phyloP scores from a whole-genome alignment of 805 yeast genomes.

The Torulaspora delbrueckii region DNA sequence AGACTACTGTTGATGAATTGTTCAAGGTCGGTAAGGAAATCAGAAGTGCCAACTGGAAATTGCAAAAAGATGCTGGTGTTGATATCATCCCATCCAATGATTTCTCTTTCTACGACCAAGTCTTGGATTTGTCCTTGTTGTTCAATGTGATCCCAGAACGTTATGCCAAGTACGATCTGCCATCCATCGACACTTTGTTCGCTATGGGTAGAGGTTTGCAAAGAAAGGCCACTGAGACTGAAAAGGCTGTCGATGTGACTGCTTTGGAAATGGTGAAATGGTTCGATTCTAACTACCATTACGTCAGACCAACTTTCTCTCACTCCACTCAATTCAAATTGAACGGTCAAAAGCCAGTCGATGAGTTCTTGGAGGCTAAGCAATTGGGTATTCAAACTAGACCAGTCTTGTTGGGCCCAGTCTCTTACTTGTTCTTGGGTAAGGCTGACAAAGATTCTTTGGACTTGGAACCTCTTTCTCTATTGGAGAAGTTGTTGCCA shows the following conservation, averaged over 20 bases:
- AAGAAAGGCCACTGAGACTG: constrained; percentile 84
- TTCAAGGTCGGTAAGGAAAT: constrained; percentile 90
- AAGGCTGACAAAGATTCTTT: constrained; percentile 97
- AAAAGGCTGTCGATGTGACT: constrained; percentile 93
- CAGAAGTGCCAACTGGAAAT: constrained; percentile 95
- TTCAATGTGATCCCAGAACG: constrained; percentile 97
- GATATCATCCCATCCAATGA: constrained; percentile 96
- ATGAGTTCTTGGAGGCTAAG: constrained; percentile 97
- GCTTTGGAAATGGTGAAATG: constrained; percentile 99
- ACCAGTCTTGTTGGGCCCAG: constrained; percentile 96
- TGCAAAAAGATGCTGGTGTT: constrained; percentile 95
- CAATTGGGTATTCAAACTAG: constrained; percentile 93
- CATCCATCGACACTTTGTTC: constrained; percentile 85
- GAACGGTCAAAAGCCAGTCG: constrained; percentile 94
- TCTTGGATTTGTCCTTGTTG: constrained; percentile 83
- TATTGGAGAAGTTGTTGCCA: constrained; percentile 85
- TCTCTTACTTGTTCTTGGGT: constrained; percentile 91
- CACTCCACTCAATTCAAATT: constrained; percentile 93
- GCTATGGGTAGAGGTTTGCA: constrained; percentile 99
- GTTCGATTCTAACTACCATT: constrained; percentile 99
- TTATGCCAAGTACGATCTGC: constrained; percentile 85
- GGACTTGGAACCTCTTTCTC: constrained; percentile 88
- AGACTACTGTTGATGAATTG: constrained; percentile 80
- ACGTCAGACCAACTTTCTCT: constrained; percentile 98
- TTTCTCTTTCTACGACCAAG: constrained; percentile 97